phyloP scores from a whole-genome alignment of 2,329 filamentous ascomycete genomes.

The Coniochaeta sp. region DNA sequence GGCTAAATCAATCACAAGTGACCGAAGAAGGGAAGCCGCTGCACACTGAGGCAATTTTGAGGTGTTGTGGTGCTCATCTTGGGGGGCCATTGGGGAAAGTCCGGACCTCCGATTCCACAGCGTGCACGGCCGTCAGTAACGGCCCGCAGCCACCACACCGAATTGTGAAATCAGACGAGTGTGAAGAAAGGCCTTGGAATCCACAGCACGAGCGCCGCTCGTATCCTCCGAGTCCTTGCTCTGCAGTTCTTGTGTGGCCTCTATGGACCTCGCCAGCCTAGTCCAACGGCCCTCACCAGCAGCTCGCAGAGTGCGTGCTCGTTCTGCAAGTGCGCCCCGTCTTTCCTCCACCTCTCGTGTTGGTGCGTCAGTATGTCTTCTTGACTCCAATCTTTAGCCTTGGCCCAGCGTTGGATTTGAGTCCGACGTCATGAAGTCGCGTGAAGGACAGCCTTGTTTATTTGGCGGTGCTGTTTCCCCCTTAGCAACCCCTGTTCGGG shows the following conservation, averaged over 20 bases:
- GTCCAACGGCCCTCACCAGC: neutral
- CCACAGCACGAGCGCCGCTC: neutral
- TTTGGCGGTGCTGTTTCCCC: neutral
- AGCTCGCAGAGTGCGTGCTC: neutral
- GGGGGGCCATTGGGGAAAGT: neutral
- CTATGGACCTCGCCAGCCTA: neutral
- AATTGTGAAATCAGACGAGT: neutral
- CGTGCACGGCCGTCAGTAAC: neutral
- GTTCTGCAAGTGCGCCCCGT: neutral
- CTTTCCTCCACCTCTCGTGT: neutral
- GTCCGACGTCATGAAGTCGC: neutral
- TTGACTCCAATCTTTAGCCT: neutral
- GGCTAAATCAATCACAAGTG: slow-evolving; percentile 17
- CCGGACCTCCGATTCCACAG: neutral
- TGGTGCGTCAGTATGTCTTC: neutral
- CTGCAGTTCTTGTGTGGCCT: neutral
- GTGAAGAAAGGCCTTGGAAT: neutral
- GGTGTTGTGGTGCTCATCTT: slow-evolving; percentile 1
- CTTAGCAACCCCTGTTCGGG: slow-evolving; percentile 10
- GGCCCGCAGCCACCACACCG: neutral
- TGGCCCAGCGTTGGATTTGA: neutral
- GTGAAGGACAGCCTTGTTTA: neutral
- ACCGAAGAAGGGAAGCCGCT: slow-evolving; percentile 10
- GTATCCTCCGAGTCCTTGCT: neutral
- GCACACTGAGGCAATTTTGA: slow-evolving; percentile 10